Base-by-base conservation (phyloP, 495 filamentous ascomycete genomes). In the Trichoderma reesei region DNA sequence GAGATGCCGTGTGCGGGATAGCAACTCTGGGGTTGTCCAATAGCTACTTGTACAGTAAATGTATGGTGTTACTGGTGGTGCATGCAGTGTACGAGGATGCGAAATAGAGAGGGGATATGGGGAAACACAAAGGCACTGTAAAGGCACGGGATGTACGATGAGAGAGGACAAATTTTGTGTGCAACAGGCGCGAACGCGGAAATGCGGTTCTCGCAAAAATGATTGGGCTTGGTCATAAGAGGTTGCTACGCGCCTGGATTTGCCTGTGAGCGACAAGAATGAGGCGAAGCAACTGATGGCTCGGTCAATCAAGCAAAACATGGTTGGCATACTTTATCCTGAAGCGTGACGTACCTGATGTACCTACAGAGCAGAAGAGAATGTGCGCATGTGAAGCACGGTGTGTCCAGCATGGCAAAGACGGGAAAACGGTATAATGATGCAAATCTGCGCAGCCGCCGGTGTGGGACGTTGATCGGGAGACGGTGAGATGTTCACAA, bases 361-460 rank as follows among this genome's bases (percentile, higher is more conserved):
- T 41, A 41, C 5, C 11, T 41, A 5, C 39, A 41, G 13, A 8
- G 39, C 7, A 42, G 41, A 3, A 16, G 41, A 42, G 10, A 10
- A 10, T 10, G 41, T 42, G 41, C 10, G 26, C 26, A 26, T 1
- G 41, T 42, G 26, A 26, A 26, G 26, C 26, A 26, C 0, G 26
- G 26, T 26, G 26, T 26, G 26, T 42, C 41, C 41, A 5, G 8
- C 16, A 11, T 42, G 16, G 41, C 41, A 10, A 42, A 42, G 41
- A 42, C 41, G 26, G 26, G 26, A 26, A 26, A 26, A 26, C 26
- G 26, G 26, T 26, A 26, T 0, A 26, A 26, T 26, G 26, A 54
- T 33, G 51, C 51, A 26, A 56, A 56, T 34, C 18, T 56, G 20
- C 51, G 51, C 51, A 56, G 26, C 51, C 51, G 51, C 51, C 51